Base-by-base conservation (phyloP, 73 alveolate species). In the Paramecium pentaurelia region DNA sequence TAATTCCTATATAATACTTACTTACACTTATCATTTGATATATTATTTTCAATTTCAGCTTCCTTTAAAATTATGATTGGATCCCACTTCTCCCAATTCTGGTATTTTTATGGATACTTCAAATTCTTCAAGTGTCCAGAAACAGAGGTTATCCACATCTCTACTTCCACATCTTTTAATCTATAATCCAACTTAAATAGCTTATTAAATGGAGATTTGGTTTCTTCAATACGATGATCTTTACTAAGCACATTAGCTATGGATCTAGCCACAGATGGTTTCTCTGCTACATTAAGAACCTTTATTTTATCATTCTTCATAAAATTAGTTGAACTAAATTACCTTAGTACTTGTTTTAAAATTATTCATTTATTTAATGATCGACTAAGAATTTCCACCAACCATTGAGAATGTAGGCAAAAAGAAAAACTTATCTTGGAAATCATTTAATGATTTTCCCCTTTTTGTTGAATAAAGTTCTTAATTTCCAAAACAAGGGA, bases 241-340 rank as follows among this genome's bases (percentile, higher is more conserved):
- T 42, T 80, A 25, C 96, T 94, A 71, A 97, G 93, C 25, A 95
- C 94, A 32, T 84, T 40, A 6, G 99, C 91, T 16, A 98, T 98
- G 64, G 96, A 97, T 88, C 95, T 97, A 58, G 99, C 99, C 7
- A 98, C 99, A 28, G 99, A 97, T 14, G 99, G 99, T 88, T 98
- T 98, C 95, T 98, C 99, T 6, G 99, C 99, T 6, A 98, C 99
- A 95, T 97, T 97, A 77, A 98, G 94, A 58, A 97, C 97, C 47
- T 27, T 49, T 14, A 49, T 16, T 49, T 49, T 49, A 49, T 49
- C 60, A 14, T 1, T 49, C 25, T 49, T 14, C 14, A 49, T 4
- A 49, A 16, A 25, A 54, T 54, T 54, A 18, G 30, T 18, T 54
- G 30, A 54, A 54, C 32, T 18, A 54, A n/a, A 54, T 4, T 54